Conservation (phyloP, 2,329 filamentous ascomycete species). For the Calonectria pseudoturangicola region DNA sequence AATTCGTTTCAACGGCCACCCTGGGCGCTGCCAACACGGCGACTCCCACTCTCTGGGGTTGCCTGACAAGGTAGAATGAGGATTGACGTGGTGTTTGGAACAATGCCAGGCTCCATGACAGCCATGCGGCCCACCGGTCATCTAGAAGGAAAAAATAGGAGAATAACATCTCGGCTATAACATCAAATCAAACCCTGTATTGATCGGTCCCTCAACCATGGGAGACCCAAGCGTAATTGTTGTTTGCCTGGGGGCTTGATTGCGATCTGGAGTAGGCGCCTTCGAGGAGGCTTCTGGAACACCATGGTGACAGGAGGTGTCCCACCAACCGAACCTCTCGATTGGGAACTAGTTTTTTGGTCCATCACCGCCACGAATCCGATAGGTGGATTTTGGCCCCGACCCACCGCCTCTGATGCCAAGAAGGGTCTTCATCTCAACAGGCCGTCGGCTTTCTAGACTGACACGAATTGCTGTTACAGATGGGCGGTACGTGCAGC, state of each 20-base stretch:
- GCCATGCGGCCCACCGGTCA: slow-evolving; percentile 7
- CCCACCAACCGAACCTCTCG: slow-evolving; percentile 39
- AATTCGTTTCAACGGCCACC: slow-evolving; percentile 39
- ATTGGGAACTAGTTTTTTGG: slow-evolving; percentile 40
- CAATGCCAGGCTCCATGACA: slow-evolving; percentile 7
- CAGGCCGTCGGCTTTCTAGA: slow-evolving; percentile 29
- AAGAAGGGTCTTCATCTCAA: slow-evolving; percentile 54
- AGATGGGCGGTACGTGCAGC: slow-evolving; percentile 32
- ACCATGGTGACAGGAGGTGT: slow-evolving; percentile 39
- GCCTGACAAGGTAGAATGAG: slow-evolving; percentile 45
- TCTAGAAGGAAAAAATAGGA: not conserved
- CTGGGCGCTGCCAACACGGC: slow-evolving; percentile 46
- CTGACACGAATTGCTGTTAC: slow-evolving; percentile 41
- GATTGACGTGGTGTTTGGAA: slow-evolving; percentile 42
- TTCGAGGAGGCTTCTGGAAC: slow-evolving; percentile 55
- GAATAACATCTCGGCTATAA: slow-evolving; percentile 23
- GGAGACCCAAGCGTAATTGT: slow-evolving; percentile 26
- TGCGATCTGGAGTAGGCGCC: slow-evolving; percentile 44
- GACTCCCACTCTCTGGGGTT: slow-evolving; percentile 47
- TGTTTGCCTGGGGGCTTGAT: slow-evolving; percentile 32
- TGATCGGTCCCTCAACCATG: slow-evolving; percentile 11
- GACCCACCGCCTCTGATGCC: slow-evolving; percentile 47
- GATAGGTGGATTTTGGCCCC: slow-evolving; percentile 53
- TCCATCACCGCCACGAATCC: slow-evolving; percentile 40
- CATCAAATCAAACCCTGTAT: slow-evolving; percentile 23